Evolutionary conservation across 805 yeast genomes (phyloP), one percentile per base, ranked within the genome.

Genomic region (Starmerella apicola): DNA sequence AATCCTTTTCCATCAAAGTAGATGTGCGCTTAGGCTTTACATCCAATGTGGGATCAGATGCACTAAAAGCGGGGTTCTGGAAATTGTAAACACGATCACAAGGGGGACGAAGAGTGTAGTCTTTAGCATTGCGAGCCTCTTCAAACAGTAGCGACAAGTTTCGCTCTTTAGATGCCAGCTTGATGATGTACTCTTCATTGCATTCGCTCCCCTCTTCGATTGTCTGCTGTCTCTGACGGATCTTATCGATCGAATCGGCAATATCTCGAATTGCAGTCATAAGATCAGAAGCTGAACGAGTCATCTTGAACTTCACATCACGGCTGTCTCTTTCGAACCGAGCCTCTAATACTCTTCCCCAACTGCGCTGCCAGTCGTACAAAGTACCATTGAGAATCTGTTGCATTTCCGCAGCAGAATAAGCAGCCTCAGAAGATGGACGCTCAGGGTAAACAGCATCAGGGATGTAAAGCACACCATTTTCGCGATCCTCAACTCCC

Each of bases 341-440:
- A 10, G 49, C 42, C 30, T 45, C 49, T 1, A 24, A 15, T 1
- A 45, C 49, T 4, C 45, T 37, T 5, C 21, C 20, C 49, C 49
- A 45, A 37, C 42, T 39, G 3, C 49, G 42, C 30, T 44, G 39
- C 49, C 49, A 45, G 29, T 45, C 49, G 41, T 43, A 45, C 16
- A 45, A 37, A 8, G 39, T 44, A n/a, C 49, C 49, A 18, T 32
- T 26, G 12, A 45, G 38, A 9, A 45, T 44, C 24, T 40, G 37
- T 32, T 31, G 39, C 30, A 45, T 30, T 30, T 44, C 49, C n/a
- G 4, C 6, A 2, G 41, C 7, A 5, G 38, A 27, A n/a, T 32
- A 23, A 5, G 31, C 39, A 2, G 28, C 7, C 4, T 9, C 21
- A 3, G 26, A 21, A 3, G 23, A n/a, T 23, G 29, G 15, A 7